Conservation (phyloP, 306 rosid genomes). For the Rosa lucieae region DNA sequence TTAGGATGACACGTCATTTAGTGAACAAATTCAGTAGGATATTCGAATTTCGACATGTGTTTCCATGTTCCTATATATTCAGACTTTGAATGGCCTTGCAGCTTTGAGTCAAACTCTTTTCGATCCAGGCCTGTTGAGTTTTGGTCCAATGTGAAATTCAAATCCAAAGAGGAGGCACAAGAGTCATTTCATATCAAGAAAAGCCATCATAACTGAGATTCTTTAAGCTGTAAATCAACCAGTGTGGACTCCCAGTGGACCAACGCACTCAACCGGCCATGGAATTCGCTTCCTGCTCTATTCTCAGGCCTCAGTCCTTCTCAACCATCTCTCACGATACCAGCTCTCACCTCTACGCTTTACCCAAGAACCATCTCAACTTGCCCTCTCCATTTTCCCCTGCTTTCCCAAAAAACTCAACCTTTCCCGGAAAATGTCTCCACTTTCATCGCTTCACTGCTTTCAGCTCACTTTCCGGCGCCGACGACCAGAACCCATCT, state of each 20-base stretch:
- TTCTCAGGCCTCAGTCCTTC: slow-evolving; percentile 21
- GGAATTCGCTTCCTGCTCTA: slow-evolving; percentile 40
- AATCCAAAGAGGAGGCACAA: background rate
- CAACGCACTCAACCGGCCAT: slow-evolving; percentile 24
- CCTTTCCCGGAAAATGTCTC: slow-evolving; percentile 40
- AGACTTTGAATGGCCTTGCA: background rate
- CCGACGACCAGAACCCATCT: slow-evolving; percentile 30
- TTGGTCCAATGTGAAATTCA: background rate
- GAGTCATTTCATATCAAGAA: background rate
- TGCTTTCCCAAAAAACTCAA: slow-evolving; percentile 20
- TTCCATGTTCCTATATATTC: too few relatives aligned
- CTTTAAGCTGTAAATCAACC: background rate
- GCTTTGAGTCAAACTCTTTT: background rate
- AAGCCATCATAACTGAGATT: background rate
- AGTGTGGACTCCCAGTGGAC: background rate
- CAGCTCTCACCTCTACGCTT: slow-evolving; percentile 4
- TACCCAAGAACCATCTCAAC: slow-evolving; percentile 22
- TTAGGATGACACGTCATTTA: too few relatives aligned
- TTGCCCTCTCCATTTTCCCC: slow-evolving; percentile 30
- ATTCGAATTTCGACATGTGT: too few relatives aligned
- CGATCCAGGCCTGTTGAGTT: background rate
- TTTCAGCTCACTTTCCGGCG: slow-evolving; percentile 39
- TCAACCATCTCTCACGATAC: slow-evolving; percentile 15
- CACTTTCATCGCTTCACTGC: slow-evolving; percentile 35
- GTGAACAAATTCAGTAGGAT: too few relatives aligned